These are phyloP conservation scores for Phialophora expanda DNA, from an alignment of 2,329 filamentous ascomycete species.

Conservation along the genomic window DNA sequence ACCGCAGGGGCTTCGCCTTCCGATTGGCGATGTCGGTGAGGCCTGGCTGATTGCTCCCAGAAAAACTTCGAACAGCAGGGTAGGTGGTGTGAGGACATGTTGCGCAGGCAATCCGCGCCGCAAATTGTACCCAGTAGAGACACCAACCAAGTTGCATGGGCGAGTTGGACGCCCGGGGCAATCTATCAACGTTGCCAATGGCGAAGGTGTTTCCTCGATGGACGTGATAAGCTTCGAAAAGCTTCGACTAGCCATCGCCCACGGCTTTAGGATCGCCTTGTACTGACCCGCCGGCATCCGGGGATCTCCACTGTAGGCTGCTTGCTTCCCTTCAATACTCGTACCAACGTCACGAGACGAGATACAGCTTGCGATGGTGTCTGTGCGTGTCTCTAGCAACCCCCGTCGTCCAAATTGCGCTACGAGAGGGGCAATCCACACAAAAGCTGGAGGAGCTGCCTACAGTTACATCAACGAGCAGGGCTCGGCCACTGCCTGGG, in stretches of 20 bases:
- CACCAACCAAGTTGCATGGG: neutral
- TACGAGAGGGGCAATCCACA: neutral
- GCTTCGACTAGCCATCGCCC: neutral
- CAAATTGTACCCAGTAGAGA: neutral
- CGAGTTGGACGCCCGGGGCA: neutral
- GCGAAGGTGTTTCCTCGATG: neutral
- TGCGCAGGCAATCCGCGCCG: neutral
- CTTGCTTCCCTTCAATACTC: neutral
- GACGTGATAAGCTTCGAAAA: neutral
- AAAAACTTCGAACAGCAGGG: neutral
- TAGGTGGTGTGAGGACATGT: too few relatives aligned
- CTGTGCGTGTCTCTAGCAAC: neutral
- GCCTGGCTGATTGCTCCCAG: slow-evolving; percentile 9
- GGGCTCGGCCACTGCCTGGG: neutral
- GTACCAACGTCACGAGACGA: neutral
- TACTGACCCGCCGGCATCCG: too few relatives aligned
- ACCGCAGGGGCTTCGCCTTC: neutral
- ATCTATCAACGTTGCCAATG: neutral
- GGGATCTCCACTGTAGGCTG: too few relatives aligned
- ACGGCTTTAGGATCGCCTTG: neutral
- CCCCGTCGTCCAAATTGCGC: neutral
- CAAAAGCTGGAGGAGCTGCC: neutral
- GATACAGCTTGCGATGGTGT: neutral
- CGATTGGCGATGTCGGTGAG: neutral
- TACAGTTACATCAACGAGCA: slow-evolving; percentile 18